Base-by-base conservation (phyloP, 129 eudicot genomes). In the Solidago caesia region DNA sequence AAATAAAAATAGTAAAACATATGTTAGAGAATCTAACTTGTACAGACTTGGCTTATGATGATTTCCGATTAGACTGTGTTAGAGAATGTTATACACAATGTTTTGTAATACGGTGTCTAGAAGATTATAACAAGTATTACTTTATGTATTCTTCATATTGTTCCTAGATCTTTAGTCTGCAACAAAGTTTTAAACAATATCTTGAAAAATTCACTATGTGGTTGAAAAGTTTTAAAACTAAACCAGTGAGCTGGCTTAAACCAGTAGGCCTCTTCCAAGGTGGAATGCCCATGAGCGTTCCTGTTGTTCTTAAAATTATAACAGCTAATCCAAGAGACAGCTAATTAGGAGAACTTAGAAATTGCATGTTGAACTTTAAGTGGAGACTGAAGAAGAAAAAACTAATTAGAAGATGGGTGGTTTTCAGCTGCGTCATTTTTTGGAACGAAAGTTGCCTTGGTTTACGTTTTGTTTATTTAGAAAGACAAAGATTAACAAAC, bases 71-170 rank as follows among this genome's bases (percentile, higher is more conserved):
- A 14, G 14, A 14, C 15, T 14, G 3, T 5, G 14, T 5, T 53
- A 53, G 64, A 59, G 56, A 44, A 72, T 72, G 60, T 69, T 49
- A 69, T 15, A 69, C 13, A 25, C 47, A 29, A 62, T 7, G 53
- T 14, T 51, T 4, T 29, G n/a, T 69, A 26, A 12, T 25, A 16
- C 6, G 15, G 29, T 64, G 4, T 63, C 44, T 4, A 53, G 59
- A 13, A 53, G 59, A 33, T 33, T 21, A 33, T 33, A 33, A 33
- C 39, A 33, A 33, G 39, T 53, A 53, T 52, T 52, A 52, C 57
- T 4, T 10, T 11, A 13, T 52, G 57, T 44, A 66, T 10, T 44
- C 53, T 66, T 27, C 44, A 2, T 48, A 68, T 8, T 68, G 44
- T 68, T 47, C 29, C 62, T 48, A 51, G 44, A 27, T 51, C 52